These are phyloP conservation scores for Hysterangium stoloniferum DNA, from an alignment of 768 basidiomycete genomes.

Conservation along the genomic window DNA sequence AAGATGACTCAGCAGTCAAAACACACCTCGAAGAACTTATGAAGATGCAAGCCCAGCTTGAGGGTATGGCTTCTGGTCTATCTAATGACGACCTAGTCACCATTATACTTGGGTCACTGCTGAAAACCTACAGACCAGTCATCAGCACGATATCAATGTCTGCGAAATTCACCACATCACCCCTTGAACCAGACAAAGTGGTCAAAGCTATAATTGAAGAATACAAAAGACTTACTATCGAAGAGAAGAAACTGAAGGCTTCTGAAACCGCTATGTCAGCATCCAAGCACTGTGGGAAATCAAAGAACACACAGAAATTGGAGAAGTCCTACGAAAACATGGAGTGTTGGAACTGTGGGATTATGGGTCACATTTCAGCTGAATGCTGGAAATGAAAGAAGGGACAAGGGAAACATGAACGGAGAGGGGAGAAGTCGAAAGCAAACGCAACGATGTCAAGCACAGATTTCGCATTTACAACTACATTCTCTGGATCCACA, in stretches of 20 bases:
- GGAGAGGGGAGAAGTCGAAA: not conserved
- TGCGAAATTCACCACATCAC: not conserved
- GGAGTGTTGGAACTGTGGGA: constrained; percentile 17
- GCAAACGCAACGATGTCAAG: not conserved
- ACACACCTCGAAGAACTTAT: constrained; percentile 14
- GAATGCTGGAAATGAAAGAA: constrained; percentile 17
- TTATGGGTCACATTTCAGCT: constrained; percentile 12
- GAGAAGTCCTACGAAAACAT: not conserved
- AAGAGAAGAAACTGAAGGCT: not conserved
- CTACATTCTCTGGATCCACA: not conserved
- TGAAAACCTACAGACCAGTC: constrained; percentile 8
- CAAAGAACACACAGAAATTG: not conserved
- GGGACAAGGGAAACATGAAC: constrained; percentile 13
- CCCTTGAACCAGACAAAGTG: constrained; percentile 1
- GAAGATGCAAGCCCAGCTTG: constrained; percentile 11
- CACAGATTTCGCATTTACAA: not conserved
- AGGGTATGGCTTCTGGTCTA: constrained; percentile 10
- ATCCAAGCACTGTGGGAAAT: not conserved
- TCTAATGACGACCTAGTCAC: constrained; percentile 10
- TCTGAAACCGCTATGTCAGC: not conserved
- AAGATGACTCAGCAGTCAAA: constrained; percentile 8
- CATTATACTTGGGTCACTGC: constrained; percentile 12
- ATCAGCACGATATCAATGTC: constrained; percentile 3
- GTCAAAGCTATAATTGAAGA: not conserved
- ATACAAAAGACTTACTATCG: constrained; percentile 2